Conservation (phyloP, 2,329 filamentous ascomycete species). For the Ascochyta rabiei region DNA sequence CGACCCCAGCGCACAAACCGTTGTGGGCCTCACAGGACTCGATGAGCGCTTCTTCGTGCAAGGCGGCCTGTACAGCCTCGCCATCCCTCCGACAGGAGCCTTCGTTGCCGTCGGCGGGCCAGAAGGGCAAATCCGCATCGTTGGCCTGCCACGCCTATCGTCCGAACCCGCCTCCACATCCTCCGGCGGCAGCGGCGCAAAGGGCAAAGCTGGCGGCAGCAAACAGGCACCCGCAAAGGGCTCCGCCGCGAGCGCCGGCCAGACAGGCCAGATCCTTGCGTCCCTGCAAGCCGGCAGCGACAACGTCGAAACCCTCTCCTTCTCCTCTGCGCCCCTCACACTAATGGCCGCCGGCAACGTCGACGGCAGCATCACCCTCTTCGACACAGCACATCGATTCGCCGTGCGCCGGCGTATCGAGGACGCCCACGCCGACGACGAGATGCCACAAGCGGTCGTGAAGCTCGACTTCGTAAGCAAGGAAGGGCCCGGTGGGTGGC, state of each 20-base stretch:
- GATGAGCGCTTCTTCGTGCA: constrained; percentile 94
- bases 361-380: constrained; percentile 77
- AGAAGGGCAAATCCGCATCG: constrained; percentile 81
- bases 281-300: constrained; percentile 79
- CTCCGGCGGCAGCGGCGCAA: constrained; percentile 53
- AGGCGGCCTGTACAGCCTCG: constrained; percentile 87
- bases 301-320: constrained; percentile 77
- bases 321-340: constrained; percentile 65
- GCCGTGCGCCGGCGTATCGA: constrained; percentile 82
- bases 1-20: constrained; percentile 64
- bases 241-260: constrained; percentile 50
- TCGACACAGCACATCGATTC: constrained; percentile 85
- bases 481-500: constrained; percentile 57
- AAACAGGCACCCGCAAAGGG: constrained; percentile 53
- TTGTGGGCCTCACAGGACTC: constrained; percentile 75
- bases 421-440: constrained; percentile 72
- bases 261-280: constrained; percentile 77
- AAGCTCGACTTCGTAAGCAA: constrained; percentile 83
- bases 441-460: constrained; percentile 87
- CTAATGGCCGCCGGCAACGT: constrained; percentile 68
- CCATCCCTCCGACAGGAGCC: constrained; percentile 77
- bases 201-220: constrained; percentile 55
- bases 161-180: constrained; percentile 43
- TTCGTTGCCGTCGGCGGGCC: constrained; percentile 88
- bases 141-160: constrained; percentile 75